These are phyloP conservation scores for Margaritispora aquatica DNA, from an alignment of 495 filamentous ascomycete genomes.

Conservation along the genomic window DNA sequence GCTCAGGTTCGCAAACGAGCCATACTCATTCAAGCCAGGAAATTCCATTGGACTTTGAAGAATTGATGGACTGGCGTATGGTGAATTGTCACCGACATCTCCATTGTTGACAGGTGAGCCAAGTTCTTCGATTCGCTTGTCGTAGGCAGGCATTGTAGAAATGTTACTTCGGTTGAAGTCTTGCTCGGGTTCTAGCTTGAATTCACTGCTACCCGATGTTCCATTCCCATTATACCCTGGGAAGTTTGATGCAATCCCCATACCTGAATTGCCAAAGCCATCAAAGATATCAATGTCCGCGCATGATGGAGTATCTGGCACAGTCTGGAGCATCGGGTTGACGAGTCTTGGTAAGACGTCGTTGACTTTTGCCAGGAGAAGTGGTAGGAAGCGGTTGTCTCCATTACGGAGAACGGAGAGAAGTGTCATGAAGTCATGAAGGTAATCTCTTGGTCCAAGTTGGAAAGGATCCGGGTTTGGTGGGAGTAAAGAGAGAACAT, in stretches of 20 bases:
- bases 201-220: slow-evolving; percentile 9
- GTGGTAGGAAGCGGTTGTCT: slow-evolving; percentile 61
- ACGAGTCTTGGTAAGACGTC: slow-evolving; percentile 57
- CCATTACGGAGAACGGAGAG: slow-evolving; percentile 65
- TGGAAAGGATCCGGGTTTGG: slow-evolving; percentile 52
- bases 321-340: slow-evolving; percentile 47
- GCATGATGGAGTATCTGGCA: slow-evolving; percentile 36
- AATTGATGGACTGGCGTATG: slow-evolving; percentile 17
- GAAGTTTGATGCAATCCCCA: slow-evolving; percentile 28
- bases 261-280: slow-evolving; percentile 46
- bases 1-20: slow-evolving; percentile 15
- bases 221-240: slow-evolving; percentile 22
- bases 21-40: slow-evolving; percentile 18
- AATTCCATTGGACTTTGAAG: slow-evolving; percentile 23
- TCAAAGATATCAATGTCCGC: slow-evolving; percentile 51
- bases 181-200: slow-evolving; percentile 21
- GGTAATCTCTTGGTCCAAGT: slow-evolving; percentile 63
- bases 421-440: slow-evolving; percentile 61
- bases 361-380: slow-evolving; percentile 62
- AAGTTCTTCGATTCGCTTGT: slow-evolving; percentile 21
- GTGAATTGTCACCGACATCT: slow-evolving; percentile 8
- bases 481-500: slow-evolving; percentile 63
- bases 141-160: slow-evolving; percentile 7
- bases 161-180: slow-evolving; percentile 8
- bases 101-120: slow-evolving; percentile 10